phyloP scores from a whole-genome alignment of 495 filamentous ascomycete genomes.

The Saxophila tyrrhenica region DNA sequence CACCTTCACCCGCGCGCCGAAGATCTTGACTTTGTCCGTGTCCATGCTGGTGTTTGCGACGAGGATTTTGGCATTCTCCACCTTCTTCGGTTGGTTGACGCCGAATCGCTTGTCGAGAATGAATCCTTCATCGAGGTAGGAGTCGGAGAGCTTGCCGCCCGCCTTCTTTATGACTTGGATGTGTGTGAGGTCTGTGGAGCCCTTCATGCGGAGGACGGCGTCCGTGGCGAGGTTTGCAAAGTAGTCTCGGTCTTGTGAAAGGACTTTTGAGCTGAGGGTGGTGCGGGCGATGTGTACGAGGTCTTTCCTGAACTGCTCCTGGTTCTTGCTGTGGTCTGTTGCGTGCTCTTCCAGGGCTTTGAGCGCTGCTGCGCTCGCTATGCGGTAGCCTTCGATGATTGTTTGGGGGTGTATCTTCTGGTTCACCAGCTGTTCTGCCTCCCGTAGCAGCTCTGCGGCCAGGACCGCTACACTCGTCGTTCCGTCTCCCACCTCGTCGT shows the following conservation, averaged over 20 bases:
- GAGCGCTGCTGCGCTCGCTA: constrained; percentile 83
- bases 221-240: constrained; percentile 88
- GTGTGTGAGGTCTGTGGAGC: constrained; percentile 88
- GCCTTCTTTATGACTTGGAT: constrained; percentile 99
- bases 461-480: constrained; percentile 88
- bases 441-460: constrained; percentile 86
- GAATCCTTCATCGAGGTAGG: constrained; percentile 95
- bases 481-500: constrained; percentile 95
- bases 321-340: constrained; percentile 76
- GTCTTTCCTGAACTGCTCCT: constrained; percentile 76
- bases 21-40: constrained; percentile 99
- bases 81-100: constrained; percentile 92
- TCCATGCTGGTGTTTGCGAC: constrained; percentile 99
- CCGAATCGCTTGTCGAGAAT: constrained; percentile 98
- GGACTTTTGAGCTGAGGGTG: constrained; percentile 95
- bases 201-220: constrained; percentile 79
- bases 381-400: constrained; percentile 96
- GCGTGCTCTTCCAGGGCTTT: constrained; percentile 71
- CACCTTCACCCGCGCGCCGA: constrained; percentile 90
- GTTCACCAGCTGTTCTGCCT: constrained; percentile 93
- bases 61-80: constrained; percentile 96
- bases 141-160: constrained; percentile 91
- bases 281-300: constrained; percentile 83
- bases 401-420: constrained; percentile 98
- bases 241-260: constrained; percentile 85